Evolutionary conservation across 164 flowering plant genomes (phyloP).

Genomic region (Paratinospora sagittata): DNA sequence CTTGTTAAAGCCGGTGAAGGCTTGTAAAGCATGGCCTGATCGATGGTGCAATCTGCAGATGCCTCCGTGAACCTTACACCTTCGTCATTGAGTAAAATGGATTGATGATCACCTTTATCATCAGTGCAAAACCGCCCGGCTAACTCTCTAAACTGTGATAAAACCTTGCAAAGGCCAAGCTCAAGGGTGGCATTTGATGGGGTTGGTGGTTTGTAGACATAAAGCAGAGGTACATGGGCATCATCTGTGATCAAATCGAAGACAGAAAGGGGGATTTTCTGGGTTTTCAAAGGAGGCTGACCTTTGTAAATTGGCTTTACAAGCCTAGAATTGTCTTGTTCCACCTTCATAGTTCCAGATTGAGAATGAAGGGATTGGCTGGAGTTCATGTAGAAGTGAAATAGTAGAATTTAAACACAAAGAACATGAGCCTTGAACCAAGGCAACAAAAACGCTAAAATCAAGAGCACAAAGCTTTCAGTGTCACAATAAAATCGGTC

Average conservation of each 20-base stretch:
- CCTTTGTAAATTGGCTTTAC: not conserved
- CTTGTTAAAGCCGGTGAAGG: not conserved
- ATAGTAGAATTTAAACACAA: no score
- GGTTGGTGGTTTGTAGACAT: slow-evolving; percentile 1
- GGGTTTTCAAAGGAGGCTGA: not conserved
- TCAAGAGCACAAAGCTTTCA: no score
- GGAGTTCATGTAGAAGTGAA: no score
- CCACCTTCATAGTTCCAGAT: not conserved
- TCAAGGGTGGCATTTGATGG: not conserved
- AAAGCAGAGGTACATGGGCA: not conserved
- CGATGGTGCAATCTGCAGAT: not conserved
- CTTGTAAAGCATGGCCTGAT: not conserved
- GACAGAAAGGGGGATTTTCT: not conserved
- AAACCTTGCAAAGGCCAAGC: not conserved
- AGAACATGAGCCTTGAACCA: no score
- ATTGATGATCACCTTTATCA: not conserved
- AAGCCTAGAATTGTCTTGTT: not conserved
- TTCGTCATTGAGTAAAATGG: not conserved
- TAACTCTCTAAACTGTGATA: not conserved
- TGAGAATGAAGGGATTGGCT: no score
- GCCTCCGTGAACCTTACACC: not conserved
- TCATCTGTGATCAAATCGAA: slow-evolving; percentile 1
- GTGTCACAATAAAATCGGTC: no score
- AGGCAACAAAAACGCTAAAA: no score
- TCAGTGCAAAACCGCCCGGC: not conserved